Base-by-base conservation (phyloP, 2,329 filamentous ascomycete species). In the Curvularia eragrostidis region DNA sequence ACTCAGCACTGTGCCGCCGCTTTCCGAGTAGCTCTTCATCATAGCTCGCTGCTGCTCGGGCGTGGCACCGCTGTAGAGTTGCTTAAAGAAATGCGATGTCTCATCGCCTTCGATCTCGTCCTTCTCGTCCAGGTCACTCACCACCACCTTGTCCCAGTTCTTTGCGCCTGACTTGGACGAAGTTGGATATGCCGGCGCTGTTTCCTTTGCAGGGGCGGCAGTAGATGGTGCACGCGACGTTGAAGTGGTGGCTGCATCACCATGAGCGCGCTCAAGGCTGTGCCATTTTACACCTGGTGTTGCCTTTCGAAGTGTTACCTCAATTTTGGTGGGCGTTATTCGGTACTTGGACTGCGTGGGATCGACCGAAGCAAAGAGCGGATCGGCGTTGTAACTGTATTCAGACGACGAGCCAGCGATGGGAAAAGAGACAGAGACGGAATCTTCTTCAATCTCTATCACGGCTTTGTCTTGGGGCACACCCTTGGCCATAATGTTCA, bases 11-110 rank as follows among this genome's bases (percentile, higher is more conserved):
- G 95, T 99, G 4, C 95, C 95, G 67, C 96, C 95, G 77, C 93
- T 97, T 82, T 99, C 94, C 13, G 87, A 84, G 71, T 91, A 98
- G 73, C 91, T 96, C 85, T 99, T 99, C 87, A 96, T 91, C 95
- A 99, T 99, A 8, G 95, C 95, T 1, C 93, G 87, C 72, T 88
- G 87, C 57, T 91, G 91, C 67, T 99, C 94, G 0, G 89, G 86
- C 48, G 89, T 87, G 0, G 91, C 88, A 34, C 81, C 83, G 62
- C 89, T 87, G 79, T 94, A 98, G 1, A 99, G 82, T 70, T 90
- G 88, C 82, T 96, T 95, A 83, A 99, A 99, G 79, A 97, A 98
- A 10, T 77, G 74, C 68, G 96, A 90, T 8, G 93, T 87, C 26
- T 89, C 86, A 58, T 89, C 87, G 1, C 83, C 84, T 21, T 78